Evolutionary conservation across 2,329 filamentous ascomycete genomes (phyloP).

Genomic region (Neurospora crassa): DNA sequence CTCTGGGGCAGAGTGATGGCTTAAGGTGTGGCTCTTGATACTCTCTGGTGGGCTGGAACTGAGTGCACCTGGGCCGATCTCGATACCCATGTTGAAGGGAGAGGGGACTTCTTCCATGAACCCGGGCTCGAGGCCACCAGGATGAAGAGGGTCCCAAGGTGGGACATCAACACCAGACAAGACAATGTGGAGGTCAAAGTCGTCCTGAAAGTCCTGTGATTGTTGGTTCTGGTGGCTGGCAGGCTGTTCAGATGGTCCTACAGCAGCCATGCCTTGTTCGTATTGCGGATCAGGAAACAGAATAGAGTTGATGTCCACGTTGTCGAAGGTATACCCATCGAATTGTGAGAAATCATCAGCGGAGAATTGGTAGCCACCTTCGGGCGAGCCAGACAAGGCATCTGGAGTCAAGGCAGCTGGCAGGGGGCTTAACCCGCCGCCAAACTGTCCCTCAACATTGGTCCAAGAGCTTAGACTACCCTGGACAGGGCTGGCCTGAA

Average conservation of each 20-base stretch:
- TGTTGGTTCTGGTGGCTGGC: background rate
- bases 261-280: background rate
- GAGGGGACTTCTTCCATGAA: background rate
- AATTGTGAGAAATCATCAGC: background rate
- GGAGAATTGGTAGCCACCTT: background rate
- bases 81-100: background rate
- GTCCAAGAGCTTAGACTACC: background rate
- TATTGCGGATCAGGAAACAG: background rate
- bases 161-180: background rate
- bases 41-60: slow-evolving; percentile 11
- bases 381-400: background rate
- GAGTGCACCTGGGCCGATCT: background rate
- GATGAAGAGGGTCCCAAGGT: background rate
- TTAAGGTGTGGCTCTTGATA: slow-evolving; percentile 8
- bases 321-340: background rate
- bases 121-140: background rate
- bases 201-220: background rate
- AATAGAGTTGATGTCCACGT: background rate
- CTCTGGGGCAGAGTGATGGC: background rate
- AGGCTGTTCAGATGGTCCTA: background rate
- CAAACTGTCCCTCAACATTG: background rate
- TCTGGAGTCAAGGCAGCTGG: background rate
- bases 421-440: background rate
- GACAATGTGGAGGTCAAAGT: background rate
- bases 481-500: background rate